Evolutionary conservation across 495 filamentous ascomycete genomes (phyloP), one percentile per base, ranked within the genome.

Genomic region (Staphylotrichum longicolle): DNA sequence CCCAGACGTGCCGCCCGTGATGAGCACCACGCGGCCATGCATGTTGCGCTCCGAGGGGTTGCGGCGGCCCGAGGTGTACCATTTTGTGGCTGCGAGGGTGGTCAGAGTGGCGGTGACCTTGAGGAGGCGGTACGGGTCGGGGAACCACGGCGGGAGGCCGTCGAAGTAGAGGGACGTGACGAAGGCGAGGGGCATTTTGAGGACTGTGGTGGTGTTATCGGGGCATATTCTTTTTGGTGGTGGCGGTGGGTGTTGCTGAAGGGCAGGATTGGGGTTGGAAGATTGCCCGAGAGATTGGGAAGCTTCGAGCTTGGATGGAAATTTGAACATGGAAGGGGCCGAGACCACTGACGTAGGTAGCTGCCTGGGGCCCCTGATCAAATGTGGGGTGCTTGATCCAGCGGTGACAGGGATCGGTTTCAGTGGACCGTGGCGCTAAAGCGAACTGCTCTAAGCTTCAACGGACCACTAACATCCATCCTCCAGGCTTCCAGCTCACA

Each of bases 1-100:
- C 35, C 94, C 94, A 15, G 92, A 93, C 56, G 94, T 99, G 34
- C 92, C 94, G 55, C 94, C 94, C 12, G 94, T 99, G 9, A 99
- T 85, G 83, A 99, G 88, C 32, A 96, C 81, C 9, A 98, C 91
- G 66, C 93, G 91, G 12, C 89, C 89, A 69, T 96, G 90, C 90
- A 98, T 92, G 65, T 90, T 76, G 54, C 92, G 83, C 74, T 96
- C 94, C 52, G 90, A 86, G 44, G 71, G 71, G 72, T 91, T 96
- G 68, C 72, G 75, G 9, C 88, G 85, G 63, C 94, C 94, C 48
- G 83, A 82, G 70, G 87, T 89, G 77, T 87, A 96, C 70, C 79
- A 78, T 77, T 96, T 98, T 39, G 95, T 68, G 41, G 90, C 68
- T 40, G 77, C 82, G 44, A 96, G 46, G 30, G 87, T 60, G 40